A percentile compares a stretch with the other conserved stretches of the same genome.
Evolutionary conservation across 1,284 basidiomycete species (phyloP).

Genomic region (Volvariella volvacea): DNA sequence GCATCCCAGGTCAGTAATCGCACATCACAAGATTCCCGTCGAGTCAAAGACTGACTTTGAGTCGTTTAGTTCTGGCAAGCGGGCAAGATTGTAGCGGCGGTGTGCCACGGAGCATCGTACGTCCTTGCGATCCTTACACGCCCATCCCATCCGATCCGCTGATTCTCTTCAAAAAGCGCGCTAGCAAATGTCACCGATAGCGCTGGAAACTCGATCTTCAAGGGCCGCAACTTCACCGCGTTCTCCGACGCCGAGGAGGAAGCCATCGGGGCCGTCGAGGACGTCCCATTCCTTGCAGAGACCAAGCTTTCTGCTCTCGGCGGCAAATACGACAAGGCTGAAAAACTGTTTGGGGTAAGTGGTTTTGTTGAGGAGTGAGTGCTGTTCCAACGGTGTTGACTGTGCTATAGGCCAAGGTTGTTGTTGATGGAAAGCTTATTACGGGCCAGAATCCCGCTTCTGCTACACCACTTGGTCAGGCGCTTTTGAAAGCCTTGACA

Average conservation of each 20-base stretch:
- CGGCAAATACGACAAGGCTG: constrained; percentile 54
- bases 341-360: constrained; percentile 50
- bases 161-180: constrained; percentile 25
- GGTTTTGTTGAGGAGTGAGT: not conserved
- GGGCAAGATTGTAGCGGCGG: constrained; percentile 55
- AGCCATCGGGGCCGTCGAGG: constrained; percentile 29
- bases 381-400: too few relatives aligned
- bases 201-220: constrained; percentile 57
- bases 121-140: constrained; percentile 7
- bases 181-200: constrained; percentile 51
- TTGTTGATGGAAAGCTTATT: constrained; percentile 34
- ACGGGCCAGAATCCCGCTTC: constrained; percentile 76
- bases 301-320: constrained; percentile 55
- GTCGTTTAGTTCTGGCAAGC: constrained; percentile 47
- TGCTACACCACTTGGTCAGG: constrained; percentile 36
- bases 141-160: too few relatives aligned
- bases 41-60: too few relatives aligned
- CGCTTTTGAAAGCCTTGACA: constrained; percentile 29
- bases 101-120: constrained; percentile 72
- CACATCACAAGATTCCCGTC: too few relatives aligned
- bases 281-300: constrained; percentile 69
- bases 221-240: constrained; percentile 52
- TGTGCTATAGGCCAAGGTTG: constrained; percentile 29
- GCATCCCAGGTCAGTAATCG: constrained; percentile 41
- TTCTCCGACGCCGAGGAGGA: constrained; percentile 74